Conservation (phyloP, 441 rosid species). For the Gossypium aridum region DNA sequence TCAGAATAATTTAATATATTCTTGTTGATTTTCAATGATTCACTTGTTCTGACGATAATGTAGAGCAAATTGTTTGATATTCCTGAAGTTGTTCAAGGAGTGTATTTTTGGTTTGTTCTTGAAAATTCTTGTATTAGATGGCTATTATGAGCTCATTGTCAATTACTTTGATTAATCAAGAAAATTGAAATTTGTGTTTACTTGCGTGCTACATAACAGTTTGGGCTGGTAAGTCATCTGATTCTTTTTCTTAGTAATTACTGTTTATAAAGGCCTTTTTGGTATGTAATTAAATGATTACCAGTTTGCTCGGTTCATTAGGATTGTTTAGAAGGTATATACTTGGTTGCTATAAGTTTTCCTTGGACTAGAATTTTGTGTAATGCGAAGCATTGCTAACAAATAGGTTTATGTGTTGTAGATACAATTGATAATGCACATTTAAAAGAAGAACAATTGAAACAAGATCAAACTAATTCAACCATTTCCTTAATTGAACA, state of each 20-base stretch:
- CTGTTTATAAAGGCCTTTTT: not conserved
- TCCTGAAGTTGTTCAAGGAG: not conserved
- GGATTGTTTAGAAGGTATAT: not conserved
- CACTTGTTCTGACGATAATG: not conserved
- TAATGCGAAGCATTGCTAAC: not conserved
- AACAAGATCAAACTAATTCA: not conserved
- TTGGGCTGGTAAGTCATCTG: not conserved
- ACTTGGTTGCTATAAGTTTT: not conserved
- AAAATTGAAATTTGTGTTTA: not conserved
- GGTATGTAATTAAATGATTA: not conserved
- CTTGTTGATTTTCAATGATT: not conserved
- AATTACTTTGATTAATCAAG: not conserved
- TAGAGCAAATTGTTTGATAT: not conserved
- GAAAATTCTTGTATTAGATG: not conserved
- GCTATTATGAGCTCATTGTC: not conserved
- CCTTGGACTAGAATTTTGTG: not conserved
- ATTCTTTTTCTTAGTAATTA: not conserved
- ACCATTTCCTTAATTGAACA: not conserved
- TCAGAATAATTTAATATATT: not conserved
- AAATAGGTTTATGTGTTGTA: not conserved
- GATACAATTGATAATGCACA: not conserved
- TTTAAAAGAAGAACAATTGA: not conserved
- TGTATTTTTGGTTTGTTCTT: not conserved
- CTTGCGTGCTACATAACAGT: not conserved
- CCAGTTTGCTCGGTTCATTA: not conserved